Conservation (phyloP, 306 rosid species). For the Canavalia ensiformis region DNA sequence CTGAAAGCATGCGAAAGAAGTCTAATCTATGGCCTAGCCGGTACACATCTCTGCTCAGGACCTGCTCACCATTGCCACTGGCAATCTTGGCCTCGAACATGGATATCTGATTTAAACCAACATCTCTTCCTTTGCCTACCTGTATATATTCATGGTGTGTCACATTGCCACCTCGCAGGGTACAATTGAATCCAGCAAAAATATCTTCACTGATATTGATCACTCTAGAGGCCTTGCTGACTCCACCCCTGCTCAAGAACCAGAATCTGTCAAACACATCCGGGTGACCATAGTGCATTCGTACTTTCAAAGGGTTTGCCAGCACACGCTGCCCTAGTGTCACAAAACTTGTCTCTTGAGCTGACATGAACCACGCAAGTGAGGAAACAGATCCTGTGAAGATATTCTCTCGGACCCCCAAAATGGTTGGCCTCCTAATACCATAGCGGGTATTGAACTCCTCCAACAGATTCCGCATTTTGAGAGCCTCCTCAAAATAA, state of each 20-base stretch:
- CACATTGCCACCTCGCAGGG: slow-evolving; percentile 92
- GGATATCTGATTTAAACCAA: slow-evolving; percentile 90
- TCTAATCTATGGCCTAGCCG: slow-evolving; percentile 96
- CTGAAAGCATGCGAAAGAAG: slow-evolving; percentile 96
- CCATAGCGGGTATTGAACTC: slow-evolving; percentile 75
- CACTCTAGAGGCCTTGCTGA: slow-evolving; percentile 94
- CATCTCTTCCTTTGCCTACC: slow-evolving; percentile 98
- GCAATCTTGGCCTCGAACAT: slow-evolving; percentile 97
- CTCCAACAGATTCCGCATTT: slow-evolving; percentile 92
- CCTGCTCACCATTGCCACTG: slow-evolving; percentile 98
- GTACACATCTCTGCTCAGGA: slow-evolving; percentile 90
- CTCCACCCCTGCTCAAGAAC: slow-evolving; percentile 89
- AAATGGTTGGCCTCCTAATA: slow-evolving; percentile 83
- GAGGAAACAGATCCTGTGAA: slow-evolving; percentile 98
- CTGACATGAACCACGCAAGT: slow-evolving; percentile 98
- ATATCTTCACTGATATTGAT: slow-evolving; percentile 98
- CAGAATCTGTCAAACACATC: slow-evolving; percentile 96
- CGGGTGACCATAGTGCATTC: slow-evolving; percentile 99
- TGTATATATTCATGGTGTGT: slow-evolving; percentile 97
- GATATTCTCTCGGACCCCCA: slow-evolving; percentile 94
- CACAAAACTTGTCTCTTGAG: slow-evolving; percentile 93
- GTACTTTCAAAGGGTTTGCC: slow-evolving; percentile 92
- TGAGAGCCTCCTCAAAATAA: slow-evolving; percentile 96
- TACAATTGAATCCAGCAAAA: slow-evolving; percentile 97
- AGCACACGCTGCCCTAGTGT: slow-evolving; percentile 94